These are phyloP conservation scores for Populus davidiana DNA, from an alignment of 345 rosid genomes.

Conservation along the genomic window DNA sequence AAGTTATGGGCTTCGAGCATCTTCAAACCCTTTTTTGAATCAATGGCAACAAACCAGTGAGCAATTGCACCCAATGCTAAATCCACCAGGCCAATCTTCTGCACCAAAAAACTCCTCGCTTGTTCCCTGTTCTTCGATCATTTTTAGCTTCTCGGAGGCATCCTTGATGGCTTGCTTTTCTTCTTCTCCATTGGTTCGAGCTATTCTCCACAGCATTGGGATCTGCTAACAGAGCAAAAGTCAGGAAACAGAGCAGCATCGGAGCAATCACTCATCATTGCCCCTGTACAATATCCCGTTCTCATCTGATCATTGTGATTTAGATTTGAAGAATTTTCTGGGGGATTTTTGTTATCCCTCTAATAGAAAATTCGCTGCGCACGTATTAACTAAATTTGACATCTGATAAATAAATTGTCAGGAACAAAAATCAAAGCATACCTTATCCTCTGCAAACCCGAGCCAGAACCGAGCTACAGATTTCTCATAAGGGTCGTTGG, in stretches of 20 bases:
- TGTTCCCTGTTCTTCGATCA: background rate
- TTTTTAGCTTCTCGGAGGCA: background rate
- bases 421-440: background rate
- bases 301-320: too few relatives aligned
- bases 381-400: background rate
- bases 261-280: too few relatives aligned
- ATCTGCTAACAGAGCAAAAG: background rate
- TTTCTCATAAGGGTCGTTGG: background rate
- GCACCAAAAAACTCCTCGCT: background rate
- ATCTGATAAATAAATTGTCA: too few relatives aligned
- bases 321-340: too few relatives aligned
- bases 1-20: background rate
- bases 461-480: slow-evolving; percentile 8
- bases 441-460: background rate
- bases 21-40: background rate
- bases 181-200: background rate
- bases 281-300: too few relatives aligned
- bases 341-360: too few relatives aligned
- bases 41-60: background rate
- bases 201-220: background rate
- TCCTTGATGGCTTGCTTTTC: background rate
- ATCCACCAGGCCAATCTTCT: background rate
- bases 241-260: too few relatives aligned
- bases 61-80: background rate
- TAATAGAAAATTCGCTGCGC: too few relatives aligned